phyloP scores from a whole-genome alignment of 1,284 basidiomycete genomes.

The Calocybe gambosa region DNA sequence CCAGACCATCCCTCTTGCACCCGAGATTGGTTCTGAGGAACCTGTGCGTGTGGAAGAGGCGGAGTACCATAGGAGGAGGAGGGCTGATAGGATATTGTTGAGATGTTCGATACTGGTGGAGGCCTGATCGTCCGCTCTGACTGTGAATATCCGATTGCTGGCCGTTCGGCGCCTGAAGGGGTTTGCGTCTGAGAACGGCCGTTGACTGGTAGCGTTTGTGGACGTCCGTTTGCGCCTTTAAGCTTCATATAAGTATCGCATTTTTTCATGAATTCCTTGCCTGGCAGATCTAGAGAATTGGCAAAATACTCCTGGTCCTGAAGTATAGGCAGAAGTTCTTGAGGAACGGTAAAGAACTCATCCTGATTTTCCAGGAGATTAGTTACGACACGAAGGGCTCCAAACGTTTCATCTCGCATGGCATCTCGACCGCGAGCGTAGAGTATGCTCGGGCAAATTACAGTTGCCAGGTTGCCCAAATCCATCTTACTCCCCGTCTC shows the following conservation, averaged over 20 bases:
- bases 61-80: slow-evolving; percentile 22
- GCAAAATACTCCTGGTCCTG: slow-evolving; percentile 84
- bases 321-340: slow-evolving; percentile 78
- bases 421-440: slow-evolving; percentile 83
- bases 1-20: slow-evolving; percentile 44
- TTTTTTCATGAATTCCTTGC: slow-evolving; percentile 88
- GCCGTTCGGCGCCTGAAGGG: slow-evolving; percentile 31
- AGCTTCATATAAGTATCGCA: slow-evolving; percentile 69
- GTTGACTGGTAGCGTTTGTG: slow-evolving; percentile 28
- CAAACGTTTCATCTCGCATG: slow-evolving; percentile 90
- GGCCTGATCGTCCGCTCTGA: slow-evolving; percentile 28
- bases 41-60: slow-evolving; percentile 26
- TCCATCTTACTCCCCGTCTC: slow-evolving; percentile 99
- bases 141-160: slow-evolving; percentile 24
- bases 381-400: slow-evolving; percentile 83
- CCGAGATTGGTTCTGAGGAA: slow-evolving; percentile 26
- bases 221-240: slow-evolving; percentile 35
- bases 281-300: slow-evolving; percentile 76
- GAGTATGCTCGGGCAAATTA: slow-evolving; percentile 95
- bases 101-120: slow-evolving; percentile 12
- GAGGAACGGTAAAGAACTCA: slow-evolving; percentile 85
- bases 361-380: slow-evolving; percentile 90
- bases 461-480: slow-evolving; percentile 92
- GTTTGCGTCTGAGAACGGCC: slow-evolving; percentile 29
- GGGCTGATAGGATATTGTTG: slow-evolving; percentile 23